These are phyloP conservation scores for Brasenia schreberi DNA, from an alignment of 164 flowering plant genomes.

Conservation along the genomic window DNA sequence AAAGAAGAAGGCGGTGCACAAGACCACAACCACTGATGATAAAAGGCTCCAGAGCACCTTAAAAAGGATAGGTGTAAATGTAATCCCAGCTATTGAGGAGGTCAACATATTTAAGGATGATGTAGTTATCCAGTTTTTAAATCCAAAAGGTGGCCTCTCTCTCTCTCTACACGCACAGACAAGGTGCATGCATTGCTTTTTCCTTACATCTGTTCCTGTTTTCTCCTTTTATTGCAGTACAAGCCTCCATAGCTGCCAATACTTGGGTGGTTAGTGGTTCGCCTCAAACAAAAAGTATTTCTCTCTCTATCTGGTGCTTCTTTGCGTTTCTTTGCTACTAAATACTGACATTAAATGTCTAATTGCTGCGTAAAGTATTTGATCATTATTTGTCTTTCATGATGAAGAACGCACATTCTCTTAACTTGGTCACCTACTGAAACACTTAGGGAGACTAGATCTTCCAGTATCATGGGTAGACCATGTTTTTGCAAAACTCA, in stretches of 20 bases:
- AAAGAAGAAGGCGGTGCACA: conserved; percentile 89
- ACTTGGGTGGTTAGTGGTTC: conserved; percentile 96
- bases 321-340: too few relatives aligned
- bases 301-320: background rate
- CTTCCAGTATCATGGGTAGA: too few relatives aligned
- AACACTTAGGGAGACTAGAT: too few relatives aligned
- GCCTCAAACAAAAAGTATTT: conserved; percentile 67
- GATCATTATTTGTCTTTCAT: too few relatives aligned
- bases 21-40: conserved; percentile 73
- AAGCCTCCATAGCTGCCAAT: conserved; percentile 86
- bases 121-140: conserved; percentile 32
- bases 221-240: conserved; percentile 33
- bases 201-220: too few relatives aligned
- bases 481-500: too few relatives aligned
- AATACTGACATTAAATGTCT: too few relatives aligned
- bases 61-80: conserved; percentile 61
- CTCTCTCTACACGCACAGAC: background rate
- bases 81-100: conserved; percentile 48
- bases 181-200: too few relatives aligned
- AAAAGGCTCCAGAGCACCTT: conserved; percentile 77
- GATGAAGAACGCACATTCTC: too few relatives aligned
- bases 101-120: conserved; percentile 54
- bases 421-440: too few relatives aligned
- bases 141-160: conserved; percentile 36
- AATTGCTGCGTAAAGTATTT: too few relatives aligned